These are phyloP conservation scores for Backusella morwellensis DNA, from an alignment of 192 early-diverging fungal species.

Conservation along the genomic window DNA sequence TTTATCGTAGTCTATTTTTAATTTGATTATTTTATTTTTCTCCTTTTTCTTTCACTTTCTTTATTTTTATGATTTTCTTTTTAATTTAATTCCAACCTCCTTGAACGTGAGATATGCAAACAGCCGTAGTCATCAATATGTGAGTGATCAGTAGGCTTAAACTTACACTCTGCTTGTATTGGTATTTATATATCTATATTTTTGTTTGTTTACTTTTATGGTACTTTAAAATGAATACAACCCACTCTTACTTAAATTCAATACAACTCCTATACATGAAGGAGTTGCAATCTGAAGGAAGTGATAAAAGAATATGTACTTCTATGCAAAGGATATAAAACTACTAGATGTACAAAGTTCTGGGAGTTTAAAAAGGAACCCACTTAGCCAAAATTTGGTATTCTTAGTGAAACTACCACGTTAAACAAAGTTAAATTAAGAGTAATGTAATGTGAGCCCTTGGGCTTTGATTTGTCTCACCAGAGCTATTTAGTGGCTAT, in stretches of 20 bases:
- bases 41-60: not conserved
- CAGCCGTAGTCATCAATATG: not conserved
- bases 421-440: too few species aligned
- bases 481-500: not conserved
- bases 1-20: not conserved
- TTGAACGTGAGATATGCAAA: not conserved
- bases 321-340: too few species aligned
- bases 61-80: not conserved
- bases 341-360: too few species aligned
- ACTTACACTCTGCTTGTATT: not conserved
- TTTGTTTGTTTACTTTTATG: not conserved
- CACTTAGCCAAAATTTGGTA: not conserved
- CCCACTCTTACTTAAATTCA: not conserved
- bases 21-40: not conserved
- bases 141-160: too few species aligned
- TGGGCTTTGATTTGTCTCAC: too few species aligned
- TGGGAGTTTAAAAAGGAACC: not conserved
- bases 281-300: not conserved
- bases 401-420: not conserved
- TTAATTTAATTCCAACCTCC: not conserved
- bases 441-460: too few species aligned
- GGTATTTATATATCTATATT: too few species aligned
- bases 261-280: not conserved
- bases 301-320: not conserved
- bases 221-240: not conserved